Conservation (phyloP, 163 green algal genomes). For the Coccomyxa subellipsoidea region DNA sequence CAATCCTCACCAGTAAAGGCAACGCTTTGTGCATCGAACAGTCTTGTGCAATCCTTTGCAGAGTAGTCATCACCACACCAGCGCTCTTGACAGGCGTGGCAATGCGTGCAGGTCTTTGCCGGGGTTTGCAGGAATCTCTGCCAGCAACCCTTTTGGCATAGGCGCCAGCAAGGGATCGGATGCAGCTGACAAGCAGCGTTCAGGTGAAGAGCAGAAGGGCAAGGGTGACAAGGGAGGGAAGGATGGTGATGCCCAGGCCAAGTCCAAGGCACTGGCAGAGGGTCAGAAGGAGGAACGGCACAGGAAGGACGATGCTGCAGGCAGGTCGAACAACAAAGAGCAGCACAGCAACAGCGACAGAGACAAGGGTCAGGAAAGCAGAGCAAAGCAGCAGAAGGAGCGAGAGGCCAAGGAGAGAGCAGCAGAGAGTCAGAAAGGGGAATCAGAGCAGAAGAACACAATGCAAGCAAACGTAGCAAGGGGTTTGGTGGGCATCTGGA, state of each 20-base stretch:
- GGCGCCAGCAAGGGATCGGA: neutral
- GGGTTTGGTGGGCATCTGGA: neutral
- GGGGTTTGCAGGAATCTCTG: neutral
- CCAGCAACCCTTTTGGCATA: neutral
- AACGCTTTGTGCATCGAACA: too few relatives aligned
- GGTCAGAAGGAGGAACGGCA: neutral
- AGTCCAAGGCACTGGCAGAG: neutral
- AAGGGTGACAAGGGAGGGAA: neutral
- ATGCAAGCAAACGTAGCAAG: neutral
- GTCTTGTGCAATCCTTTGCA: too few relatives aligned
- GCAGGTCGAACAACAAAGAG: neutral
- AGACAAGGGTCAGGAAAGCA: neutral
- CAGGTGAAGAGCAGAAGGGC: neutral
- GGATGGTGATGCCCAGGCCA: neutral
- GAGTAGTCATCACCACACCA: neutral
- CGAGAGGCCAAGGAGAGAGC: neutral
- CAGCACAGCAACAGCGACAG: neutral
- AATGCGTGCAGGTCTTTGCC: neutral
- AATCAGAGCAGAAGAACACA: neutral
- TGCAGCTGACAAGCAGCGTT: neutral
- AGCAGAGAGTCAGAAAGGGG: neutral
- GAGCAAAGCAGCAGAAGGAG: neutral
- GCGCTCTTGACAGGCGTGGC: neutral
- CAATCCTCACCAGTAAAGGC: too few relatives aligned
- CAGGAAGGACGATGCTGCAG: conserved; percentile 1